Base-by-base conservation (phyloP, 2,329 filamentous ascomycete species). In the Claviceps sp. region DNA sequence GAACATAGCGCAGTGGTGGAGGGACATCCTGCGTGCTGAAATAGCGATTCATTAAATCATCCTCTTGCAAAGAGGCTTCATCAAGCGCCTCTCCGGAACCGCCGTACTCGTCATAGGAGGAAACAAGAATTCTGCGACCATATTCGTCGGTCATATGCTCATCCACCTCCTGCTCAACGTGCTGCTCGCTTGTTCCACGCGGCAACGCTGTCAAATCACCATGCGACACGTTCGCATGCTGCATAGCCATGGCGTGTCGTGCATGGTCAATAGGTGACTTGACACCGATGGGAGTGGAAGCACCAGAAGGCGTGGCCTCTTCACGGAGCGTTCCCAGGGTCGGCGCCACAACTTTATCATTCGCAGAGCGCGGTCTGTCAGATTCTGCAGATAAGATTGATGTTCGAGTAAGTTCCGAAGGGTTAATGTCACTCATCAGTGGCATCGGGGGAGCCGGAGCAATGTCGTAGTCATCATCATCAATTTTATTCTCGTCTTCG, bases 371-470 rank as follows among this genome's bases (percentile, higher is more conserved):
- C 16, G 87, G 84, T 49, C 82, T 74, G 57, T 88, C 87, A 0
- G 87, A 87, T 30, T 86, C 82, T 34, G 87, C 86, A 5, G 90
- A 93, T 18, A 93, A 70, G 51, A 97, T 87, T 0, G 91, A 96
- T 16, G 85, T 85, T 59, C 91, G 78, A 0, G 91, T 97, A 52
- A 96, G 68, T 49, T 96, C 90, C 0, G 91, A 95, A 43, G 86
- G 81, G 57, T 87, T 85, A 53, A 95, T 79, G 52, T 89, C 87
- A 67, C 90, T 95, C 67, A 86, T 84, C 56, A 95, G 76, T 2
- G 91, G 91, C 84, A 96, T 89, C 5, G 87, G 87, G 6, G 89
- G 85, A 5, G 69, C 66, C 9, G 73, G 73, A 14, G 87, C 78
- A 30, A 53, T 48, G 52, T 46, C 44, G 44, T 46, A 26, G n/a